Conservation (phyloP, 202 grass and related monocot genomes). For the Panicum virgatum region DNA sequence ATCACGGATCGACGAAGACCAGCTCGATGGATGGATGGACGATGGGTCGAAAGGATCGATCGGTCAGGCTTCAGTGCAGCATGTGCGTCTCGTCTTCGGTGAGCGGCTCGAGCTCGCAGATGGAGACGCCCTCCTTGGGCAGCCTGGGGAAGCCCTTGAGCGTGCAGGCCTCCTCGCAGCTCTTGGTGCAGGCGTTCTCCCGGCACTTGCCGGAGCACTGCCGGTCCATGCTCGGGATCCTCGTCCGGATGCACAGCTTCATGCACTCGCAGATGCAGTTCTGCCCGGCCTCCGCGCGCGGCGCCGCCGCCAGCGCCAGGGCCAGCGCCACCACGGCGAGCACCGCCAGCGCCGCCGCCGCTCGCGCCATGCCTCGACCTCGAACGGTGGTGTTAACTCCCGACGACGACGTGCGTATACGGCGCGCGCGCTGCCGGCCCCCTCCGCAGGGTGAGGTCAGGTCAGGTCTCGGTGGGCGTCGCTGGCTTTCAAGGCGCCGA, state of each 20-base stretch:
- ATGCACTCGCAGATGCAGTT: slow-evolving; percentile 82
- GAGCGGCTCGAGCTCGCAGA: slow-evolving; percentile 49
- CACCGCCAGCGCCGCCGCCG: not conserved
- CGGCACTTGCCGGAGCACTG: slow-evolving; percentile 42
- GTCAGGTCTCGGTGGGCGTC: not conserved
- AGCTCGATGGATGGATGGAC: no score
- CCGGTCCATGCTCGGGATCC: slow-evolving; percentile 11
- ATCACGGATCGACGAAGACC: no score
- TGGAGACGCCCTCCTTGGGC: slow-evolving; percentile 25
- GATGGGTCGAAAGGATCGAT: not conserved
- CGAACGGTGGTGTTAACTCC: not conserved
- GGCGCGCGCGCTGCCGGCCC: no score
- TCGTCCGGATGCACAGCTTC: slow-evolving; percentile 54
- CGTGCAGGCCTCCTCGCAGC: slow-evolving; percentile 43
- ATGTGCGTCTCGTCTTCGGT: slow-evolving; percentile 33
- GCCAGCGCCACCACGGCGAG: not conserved
- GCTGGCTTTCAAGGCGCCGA: slow-evolving; percentile 4
- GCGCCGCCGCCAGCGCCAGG: not conserved
- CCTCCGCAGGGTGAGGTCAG: not conserved
- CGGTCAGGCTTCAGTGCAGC: not conserved
- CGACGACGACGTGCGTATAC: not conserved
- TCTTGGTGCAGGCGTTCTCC: slow-evolving; percentile 43
- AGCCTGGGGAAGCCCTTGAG: slow-evolving; percentile 37
- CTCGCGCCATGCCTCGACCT: slow-evolving; percentile 9
- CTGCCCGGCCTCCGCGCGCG: slow-evolving; percentile 45